These are phyloP conservation scores for Panus rudis DNA, from an alignment of 768 basidiomycete genomes.

Conservation along the genomic window DNA sequence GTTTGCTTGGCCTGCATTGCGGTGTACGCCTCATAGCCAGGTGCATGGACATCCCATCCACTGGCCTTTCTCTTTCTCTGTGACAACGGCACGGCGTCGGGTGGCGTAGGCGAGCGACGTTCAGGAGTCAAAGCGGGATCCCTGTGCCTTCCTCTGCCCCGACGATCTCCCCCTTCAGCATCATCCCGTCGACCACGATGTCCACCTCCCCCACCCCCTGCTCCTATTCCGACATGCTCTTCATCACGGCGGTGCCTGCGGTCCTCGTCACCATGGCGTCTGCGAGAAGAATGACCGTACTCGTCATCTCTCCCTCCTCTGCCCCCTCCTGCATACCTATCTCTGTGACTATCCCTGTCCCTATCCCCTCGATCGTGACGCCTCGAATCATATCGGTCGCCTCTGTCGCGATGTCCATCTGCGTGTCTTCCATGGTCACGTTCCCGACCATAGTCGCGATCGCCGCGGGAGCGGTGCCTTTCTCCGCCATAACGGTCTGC, in stretches of 20 bases:
- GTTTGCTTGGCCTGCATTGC: constrained; percentile 99
- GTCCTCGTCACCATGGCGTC: constrained; percentile 32
- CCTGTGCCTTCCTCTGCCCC: constrained; percentile 46
- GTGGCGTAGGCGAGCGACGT: constrained; percentile 84
- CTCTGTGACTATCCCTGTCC: constrained; percentile 22
- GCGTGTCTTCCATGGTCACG: constrained; percentile 21
- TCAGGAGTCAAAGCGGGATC: constrained; percentile 63
- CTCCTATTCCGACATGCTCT: constrained; percentile 28
- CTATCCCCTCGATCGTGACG: constrained; percentile 21
- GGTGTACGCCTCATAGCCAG: constrained; percentile 91
- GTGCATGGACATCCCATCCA: constrained; percentile 94
- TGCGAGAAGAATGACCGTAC: constrained; percentile 17
- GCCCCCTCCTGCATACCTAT: constrained; percentile 14
- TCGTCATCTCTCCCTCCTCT: constrained; percentile 15
- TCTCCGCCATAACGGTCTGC: constrained; percentile 51
- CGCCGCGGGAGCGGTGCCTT: constrained; percentile 33
- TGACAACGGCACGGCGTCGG: constrained; percentile 71
- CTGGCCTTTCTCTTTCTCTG: constrained; percentile 86
- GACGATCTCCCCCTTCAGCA: constrained; percentile 35
- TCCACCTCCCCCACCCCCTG: constrained; percentile 20
- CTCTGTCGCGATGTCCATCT: constrained; percentile 27
- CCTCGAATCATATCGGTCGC: constrained; percentile 12
- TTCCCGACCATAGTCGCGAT: constrained; percentile 9
- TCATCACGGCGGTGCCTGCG: constrained; percentile 32
- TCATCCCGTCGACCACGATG: constrained; percentile 23